These are phyloP conservation scores for Ophiostoma perfectum DNA, from an alignment of 2,329 filamentous ascomycete species.

Conservation along the genomic window DNA sequence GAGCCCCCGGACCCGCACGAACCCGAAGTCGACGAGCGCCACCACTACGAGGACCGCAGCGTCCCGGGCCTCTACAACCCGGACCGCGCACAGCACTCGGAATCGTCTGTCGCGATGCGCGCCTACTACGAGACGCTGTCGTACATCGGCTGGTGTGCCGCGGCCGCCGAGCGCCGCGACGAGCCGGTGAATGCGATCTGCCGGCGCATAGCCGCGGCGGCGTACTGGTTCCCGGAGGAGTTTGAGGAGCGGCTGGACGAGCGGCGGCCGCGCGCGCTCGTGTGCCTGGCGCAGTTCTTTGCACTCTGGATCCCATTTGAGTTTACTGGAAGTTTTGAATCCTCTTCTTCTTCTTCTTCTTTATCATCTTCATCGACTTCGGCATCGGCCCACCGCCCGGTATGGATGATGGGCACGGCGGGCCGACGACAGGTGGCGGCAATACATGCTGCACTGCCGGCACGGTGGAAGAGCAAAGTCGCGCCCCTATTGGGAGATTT, in stretches of 20 bases:
- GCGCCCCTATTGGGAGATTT: slow-evolving; percentile 31
- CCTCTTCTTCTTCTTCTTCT: too few species aligned
- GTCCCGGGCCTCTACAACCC: slow-evolving; percentile 24
- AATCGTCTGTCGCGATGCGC: slow-evolving; percentile 18
- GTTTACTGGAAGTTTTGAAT: not conserved
- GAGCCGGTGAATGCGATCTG: slow-evolving; percentile 33
- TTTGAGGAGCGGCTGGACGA: slow-evolving; percentile 35
- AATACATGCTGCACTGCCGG: slow-evolving; percentile 34
- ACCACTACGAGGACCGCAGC: not conserved
- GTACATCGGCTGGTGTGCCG: slow-evolving; percentile 35
- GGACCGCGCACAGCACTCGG: slow-evolving; percentile 26
- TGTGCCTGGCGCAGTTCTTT: slow-evolving; percentile 39
- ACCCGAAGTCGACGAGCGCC: slow-evolving; percentile 1
- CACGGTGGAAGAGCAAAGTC: slow-evolving; percentile 35
- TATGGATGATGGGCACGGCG: slow-evolving; percentile 36
- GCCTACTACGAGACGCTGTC: slow-evolving; percentile 34
- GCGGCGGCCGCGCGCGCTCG: slow-evolving; percentile 35
- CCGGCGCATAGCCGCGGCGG: slow-evolving; percentile 36
- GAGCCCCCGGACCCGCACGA: not conserved
- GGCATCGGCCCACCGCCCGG: slow-evolving; percentile 17
- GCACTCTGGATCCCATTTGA: slow-evolving; percentile 35
- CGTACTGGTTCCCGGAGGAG: slow-evolving; percentile 35
- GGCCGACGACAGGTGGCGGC: slow-evolving; percentile 36
- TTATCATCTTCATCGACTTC: not conserved
- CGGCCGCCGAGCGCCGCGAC: slow-evolving; percentile 30